Conservation (phyloP, 495 filamentous ascomycete species). For the Penicillium coffeae region DNA sequence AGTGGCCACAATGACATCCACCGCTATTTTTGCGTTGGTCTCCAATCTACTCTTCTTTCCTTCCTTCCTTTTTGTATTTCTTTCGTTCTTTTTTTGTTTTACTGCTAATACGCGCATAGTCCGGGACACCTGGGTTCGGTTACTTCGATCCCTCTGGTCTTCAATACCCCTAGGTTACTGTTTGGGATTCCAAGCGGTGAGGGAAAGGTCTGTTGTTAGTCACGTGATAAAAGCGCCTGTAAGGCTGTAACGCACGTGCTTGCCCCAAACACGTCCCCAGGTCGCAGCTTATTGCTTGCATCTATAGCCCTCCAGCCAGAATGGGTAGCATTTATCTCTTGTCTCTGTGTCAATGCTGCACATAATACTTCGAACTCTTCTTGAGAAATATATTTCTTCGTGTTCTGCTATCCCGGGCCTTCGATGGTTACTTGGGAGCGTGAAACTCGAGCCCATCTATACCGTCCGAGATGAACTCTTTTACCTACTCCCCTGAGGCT, state of each 20-base stretch:
- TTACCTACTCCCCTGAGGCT: conserved; percentile 17
- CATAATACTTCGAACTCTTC: too few relatives aligned
- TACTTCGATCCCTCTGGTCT: too few relatives aligned
- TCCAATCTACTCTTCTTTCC: too few relatives aligned
- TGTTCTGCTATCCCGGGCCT: neutral
- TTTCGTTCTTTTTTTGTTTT: too few relatives aligned
- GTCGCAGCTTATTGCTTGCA: neutral
- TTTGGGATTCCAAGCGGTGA: neutral
- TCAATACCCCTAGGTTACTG: too few relatives aligned
- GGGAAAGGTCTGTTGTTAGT: neutral
- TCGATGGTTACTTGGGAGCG: neutral
- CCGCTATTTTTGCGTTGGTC: too few relatives aligned
- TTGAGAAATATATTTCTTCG: too few relatives aligned
- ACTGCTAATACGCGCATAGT: too few relatives aligned
- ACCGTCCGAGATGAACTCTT: conserved; percentile 17
- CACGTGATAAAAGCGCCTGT: neutral
- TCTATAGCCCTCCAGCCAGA: neutral
- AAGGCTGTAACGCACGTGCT: neutral
- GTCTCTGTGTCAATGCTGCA: neutral
- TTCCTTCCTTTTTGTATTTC: too few relatives aligned
- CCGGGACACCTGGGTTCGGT: too few relatives aligned
- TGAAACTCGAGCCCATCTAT: neutral
- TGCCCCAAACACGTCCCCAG: neutral
- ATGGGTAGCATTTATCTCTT: neutral
- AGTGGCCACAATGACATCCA: too few relatives aligned